Evolutionary conservation across 306 rosid genomes (phyloP).

Genomic region (Cicer chorassanicum): DNA sequence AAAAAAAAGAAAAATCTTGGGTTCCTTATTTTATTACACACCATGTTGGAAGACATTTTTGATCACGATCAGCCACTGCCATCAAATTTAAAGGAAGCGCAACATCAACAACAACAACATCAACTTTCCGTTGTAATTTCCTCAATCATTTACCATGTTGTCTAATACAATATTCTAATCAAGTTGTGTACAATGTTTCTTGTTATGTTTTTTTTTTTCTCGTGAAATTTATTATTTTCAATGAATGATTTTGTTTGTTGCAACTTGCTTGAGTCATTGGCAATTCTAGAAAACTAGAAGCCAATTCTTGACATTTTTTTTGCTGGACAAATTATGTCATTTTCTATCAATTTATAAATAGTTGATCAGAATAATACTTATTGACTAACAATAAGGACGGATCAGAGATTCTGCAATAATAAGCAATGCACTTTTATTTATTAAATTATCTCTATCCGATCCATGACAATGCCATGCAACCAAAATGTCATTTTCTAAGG

Average conservation of each 20-base stretch:
- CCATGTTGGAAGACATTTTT: conserved; percentile 64
- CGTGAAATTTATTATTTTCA: background rate
- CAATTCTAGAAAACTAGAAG: conserved; percentile 9
- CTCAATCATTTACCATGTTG: background rate
- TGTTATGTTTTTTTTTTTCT: background rate
- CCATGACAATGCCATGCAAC: conserved; percentile 39
- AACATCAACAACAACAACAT: conserved; percentile 28
- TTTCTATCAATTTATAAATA: conserved; percentile 21
- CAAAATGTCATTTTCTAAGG: conserved; percentile 59
- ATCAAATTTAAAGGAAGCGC: conserved; percentile 41
- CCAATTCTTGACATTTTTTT: conserved; percentile 39
- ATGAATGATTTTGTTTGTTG: background rate
- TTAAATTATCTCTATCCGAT: conserved; percentile 23
- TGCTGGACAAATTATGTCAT: conserved; percentile 20
- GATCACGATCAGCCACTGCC: conserved; percentile 53
- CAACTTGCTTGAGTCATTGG: conserved; percentile 11
- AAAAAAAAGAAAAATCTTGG: background rate
- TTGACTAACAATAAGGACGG: conserved; percentile 38
- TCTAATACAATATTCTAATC: background rate
- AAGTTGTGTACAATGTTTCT: background rate
- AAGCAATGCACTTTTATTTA: conserved; percentile 12
- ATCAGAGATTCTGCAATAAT: conserved; percentile 38
- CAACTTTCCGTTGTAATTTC: conserved; percentile 57
- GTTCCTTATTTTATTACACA: conserved; percentile 14
- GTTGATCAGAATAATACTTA: conserved; percentile 36